Percentiles rank a stretch among this genome's conserved stretches.
phyloP scores from a whole-genome alignment of 176 grass and related monocot species.

The Pontederia paniculata region DNA sequence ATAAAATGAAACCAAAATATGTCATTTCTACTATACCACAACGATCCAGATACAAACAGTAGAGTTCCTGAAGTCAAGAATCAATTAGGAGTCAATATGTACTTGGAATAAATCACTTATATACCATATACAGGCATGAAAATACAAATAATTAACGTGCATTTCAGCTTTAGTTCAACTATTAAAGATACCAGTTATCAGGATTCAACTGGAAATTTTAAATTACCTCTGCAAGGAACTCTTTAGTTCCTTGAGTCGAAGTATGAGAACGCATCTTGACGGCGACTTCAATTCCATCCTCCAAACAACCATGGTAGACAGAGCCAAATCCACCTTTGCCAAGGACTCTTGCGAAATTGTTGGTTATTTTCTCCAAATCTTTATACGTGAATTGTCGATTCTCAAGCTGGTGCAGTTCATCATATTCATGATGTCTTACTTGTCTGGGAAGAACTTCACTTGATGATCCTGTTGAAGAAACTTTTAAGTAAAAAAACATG shows the following conservation, averaged over 20 bases:
- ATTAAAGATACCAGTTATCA: no score
- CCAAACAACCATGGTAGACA: constrained; percentile 22
- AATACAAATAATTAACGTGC: no score
- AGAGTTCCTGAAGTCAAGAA: no score
- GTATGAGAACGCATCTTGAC: constrained; percentile 19
- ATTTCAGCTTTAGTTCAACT: background rate
- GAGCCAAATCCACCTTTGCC: constrained; percentile 28
- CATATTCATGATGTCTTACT: background rate
- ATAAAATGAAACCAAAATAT: no score
- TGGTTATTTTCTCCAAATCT: constrained; percentile 19
- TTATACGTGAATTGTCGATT: constrained; percentile 13
- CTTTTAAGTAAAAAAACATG: no score
- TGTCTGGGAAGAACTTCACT: constrained; percentile 5
- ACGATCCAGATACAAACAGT: no score
- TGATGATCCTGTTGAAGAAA: background rate
- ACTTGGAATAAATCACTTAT: no score
- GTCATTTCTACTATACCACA: no score
- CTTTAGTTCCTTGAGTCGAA: constrained; percentile 3
- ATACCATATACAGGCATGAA: no score
- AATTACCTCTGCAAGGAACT: constrained; percentile 25
- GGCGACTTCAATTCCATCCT: constrained; percentile 28
- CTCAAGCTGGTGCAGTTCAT: background rate
- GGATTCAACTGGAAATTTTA: background rate
- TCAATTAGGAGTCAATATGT: no score
- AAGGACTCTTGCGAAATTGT: constrained; percentile 16